Conservation (phyloP, 495 filamentous ascomycete genomes). For the Penicillium arizonense region DNA sequence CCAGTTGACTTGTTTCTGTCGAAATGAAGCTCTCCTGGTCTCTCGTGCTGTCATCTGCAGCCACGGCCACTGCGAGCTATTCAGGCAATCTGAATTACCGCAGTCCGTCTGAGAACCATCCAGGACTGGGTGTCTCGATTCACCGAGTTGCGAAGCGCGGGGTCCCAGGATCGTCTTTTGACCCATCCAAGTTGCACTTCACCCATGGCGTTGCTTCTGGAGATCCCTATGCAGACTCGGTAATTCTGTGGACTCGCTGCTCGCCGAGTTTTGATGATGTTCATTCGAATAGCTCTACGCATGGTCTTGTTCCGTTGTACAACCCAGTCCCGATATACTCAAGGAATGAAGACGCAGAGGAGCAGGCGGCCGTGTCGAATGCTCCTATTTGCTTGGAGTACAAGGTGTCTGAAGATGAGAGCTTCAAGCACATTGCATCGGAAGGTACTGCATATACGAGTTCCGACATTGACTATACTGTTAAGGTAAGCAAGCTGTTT, state of each 20-base stretch:
- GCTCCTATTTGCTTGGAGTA: slow-evolving; percentile 55
- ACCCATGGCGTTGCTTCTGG: slow-evolving; percentile 71
- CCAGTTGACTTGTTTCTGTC: background rate
- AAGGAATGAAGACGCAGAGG: background rate
- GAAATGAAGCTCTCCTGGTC: slow-evolving; percentile 1
- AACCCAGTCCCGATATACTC: slow-evolving; percentile 25
- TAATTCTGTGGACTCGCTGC: slow-evolving; percentile 69
- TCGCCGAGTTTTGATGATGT: slow-evolving; percentile 53
- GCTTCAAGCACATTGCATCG: slow-evolving; percentile 21
- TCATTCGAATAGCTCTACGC: slow-evolving; percentile 53
- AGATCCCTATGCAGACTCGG: slow-evolving; percentile 61
- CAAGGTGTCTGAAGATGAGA: slow-evolving; percentile 39
- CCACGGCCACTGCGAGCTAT: slow-evolving; percentile 23
- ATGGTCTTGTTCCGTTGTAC: slow-evolving; percentile 53
- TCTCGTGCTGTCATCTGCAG: background rate
- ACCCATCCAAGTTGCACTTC: slow-evolving; percentile 53
- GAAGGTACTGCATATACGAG: slow-evolving; percentile 57
- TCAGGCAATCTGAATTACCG: slow-evolving; percentile 56
- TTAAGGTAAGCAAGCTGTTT: slow-evolving; percentile 47
- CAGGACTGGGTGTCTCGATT: slow-evolving; percentile 47
- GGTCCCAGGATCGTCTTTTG: slow-evolving; percentile 28
- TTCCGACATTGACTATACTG: slow-evolving; percentile 67
- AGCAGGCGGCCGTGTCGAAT: background rate
- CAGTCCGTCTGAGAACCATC: slow-evolving; percentile 58
- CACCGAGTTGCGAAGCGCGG: background rate